phyloP scores from a whole-genome alignment of 345 rosid genomes.

The Bretschneidera sinensis region DNA sequence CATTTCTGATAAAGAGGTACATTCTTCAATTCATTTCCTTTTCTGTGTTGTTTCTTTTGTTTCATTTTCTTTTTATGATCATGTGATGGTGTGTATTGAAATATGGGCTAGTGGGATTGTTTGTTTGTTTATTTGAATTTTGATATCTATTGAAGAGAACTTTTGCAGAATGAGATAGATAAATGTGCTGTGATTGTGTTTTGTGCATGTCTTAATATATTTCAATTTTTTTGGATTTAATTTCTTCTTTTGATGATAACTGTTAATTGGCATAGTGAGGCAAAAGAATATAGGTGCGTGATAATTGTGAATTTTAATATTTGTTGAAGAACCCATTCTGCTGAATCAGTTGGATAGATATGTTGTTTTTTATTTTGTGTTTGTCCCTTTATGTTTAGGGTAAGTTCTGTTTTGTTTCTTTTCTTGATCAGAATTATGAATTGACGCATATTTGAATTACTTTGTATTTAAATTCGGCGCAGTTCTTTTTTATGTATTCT shows the following conservation, averaged over 20 bases:
- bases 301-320: too few species aligned
- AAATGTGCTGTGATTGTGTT: too few species aligned
- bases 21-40: neutral
- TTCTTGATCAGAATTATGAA: too few species aligned
- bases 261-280: too few species aligned
- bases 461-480: neutral
- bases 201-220: too few species aligned
- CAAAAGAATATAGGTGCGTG: too few species aligned
- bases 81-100: neutral
- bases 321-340: neutral
- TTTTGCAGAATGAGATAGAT: neutral
- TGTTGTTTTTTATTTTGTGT: neutral
- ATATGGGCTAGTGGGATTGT: neutral
- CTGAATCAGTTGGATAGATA: neutral
- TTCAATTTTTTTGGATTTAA: too few species aligned
- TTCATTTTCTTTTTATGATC: neutral
- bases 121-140: neutral
- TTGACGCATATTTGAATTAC: neutral
- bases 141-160: neutral
- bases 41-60: neutral
- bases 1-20: slow-evolving; percentile 52
- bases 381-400: neutral
- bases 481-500: neutral
- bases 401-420: too few species aligned
- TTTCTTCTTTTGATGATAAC: too few species aligned